These are phyloP conservation scores for Phaffomyces thermotolerans DNA, from an alignment of 805 yeast genomes.

Conservation along the genomic window DNA sequence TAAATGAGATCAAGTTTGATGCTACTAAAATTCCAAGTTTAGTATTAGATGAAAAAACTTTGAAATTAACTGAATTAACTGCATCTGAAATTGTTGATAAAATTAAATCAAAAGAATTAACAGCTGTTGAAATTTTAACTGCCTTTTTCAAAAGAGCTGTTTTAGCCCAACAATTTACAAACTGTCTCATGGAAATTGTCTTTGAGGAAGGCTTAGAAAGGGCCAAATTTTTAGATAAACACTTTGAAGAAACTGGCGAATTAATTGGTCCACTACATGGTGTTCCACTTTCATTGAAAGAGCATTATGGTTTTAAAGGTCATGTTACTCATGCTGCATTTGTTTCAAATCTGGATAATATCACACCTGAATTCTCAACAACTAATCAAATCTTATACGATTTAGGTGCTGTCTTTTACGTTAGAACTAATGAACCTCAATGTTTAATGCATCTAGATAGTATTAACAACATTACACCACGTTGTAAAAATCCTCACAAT, in stretches of 20 bases:
- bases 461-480: slow-evolving; percentile 50
- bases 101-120: slow-evolving; percentile 8
- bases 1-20: slow-evolving; percentile 17
- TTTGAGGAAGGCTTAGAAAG: slow-evolving; percentile 53
- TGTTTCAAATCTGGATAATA: slow-evolving; percentile 43
- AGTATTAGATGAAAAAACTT: slow-evolving; percentile 13
- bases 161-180: slow-evolving; percentile 55
- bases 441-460: slow-evolving; percentile 64
- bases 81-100: slow-evolving; percentile 16
- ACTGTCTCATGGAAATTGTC: slow-evolving; percentile 53
- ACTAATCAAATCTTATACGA: slow-evolving; percentile 34
- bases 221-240: slow-evolving; percentile 52
- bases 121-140: slow-evolving; percentile 15
- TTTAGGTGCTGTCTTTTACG: slow-evolving; percentile 46
- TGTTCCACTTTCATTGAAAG: slow-evolving; percentile 60
- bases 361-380: slow-evolving; percentile 39
- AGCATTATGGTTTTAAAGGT: slow-evolving; percentile 50
- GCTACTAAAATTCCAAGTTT: slow-evolving; percentile 18
- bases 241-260: slow-evolving; percentile 39
- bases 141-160: slow-evolving; percentile 41
- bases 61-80: slow-evolving; percentile 17
- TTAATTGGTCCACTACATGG: slow-evolving; percentile 65
- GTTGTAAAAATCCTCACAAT: slow-evolving; percentile 53
- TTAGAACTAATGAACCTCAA: slow-evolving; percentile 65
- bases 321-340: slow-evolving; percentile 54